Conservation (phyloP, 2,329 filamentous ascomycete species). For the Pseudogymnoascus verrucosus region DNA sequence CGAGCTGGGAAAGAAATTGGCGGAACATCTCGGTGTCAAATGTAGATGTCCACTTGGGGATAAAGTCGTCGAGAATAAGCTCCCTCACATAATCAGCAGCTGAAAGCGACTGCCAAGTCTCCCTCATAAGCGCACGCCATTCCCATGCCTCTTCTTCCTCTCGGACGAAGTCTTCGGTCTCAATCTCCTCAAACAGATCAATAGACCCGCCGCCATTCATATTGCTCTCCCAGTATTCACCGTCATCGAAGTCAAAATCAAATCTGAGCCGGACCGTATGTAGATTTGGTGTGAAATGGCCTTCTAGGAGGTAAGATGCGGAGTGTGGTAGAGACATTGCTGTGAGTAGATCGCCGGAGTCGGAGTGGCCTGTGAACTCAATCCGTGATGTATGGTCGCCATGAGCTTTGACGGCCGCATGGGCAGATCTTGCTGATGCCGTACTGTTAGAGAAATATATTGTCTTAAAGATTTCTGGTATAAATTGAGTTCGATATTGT, state of each 20-base stretch:
- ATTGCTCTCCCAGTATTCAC: background rate
- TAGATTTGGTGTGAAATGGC: background rate
- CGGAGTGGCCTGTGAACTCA: background rate
- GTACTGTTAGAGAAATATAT: background rate
- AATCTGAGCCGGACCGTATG: background rate
- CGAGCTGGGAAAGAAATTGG: background rate
- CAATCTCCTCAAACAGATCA: background rate
- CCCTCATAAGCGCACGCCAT: background rate
- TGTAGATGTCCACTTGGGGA: background rate
- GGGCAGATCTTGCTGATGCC: background rate
- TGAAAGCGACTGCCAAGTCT: background rate
- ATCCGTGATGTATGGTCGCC: background rate
- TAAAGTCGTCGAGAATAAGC: background rate
- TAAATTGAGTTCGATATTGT: background rate
- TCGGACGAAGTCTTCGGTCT: background rate
- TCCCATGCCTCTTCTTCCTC: background rate
- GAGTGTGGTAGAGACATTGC: background rate
- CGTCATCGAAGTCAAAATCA: background rate
- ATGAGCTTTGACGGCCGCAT: background rate
- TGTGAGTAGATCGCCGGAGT: background rate
- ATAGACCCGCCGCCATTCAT: background rate
- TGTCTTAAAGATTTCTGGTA: background rate
- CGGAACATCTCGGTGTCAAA: background rate
- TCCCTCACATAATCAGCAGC: background rate
- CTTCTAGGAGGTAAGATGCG: background rate